Conservation (phyloP, 2,329 filamentous ascomycete genomes). For the Neoscytalidium dimidiatum region DNA sequence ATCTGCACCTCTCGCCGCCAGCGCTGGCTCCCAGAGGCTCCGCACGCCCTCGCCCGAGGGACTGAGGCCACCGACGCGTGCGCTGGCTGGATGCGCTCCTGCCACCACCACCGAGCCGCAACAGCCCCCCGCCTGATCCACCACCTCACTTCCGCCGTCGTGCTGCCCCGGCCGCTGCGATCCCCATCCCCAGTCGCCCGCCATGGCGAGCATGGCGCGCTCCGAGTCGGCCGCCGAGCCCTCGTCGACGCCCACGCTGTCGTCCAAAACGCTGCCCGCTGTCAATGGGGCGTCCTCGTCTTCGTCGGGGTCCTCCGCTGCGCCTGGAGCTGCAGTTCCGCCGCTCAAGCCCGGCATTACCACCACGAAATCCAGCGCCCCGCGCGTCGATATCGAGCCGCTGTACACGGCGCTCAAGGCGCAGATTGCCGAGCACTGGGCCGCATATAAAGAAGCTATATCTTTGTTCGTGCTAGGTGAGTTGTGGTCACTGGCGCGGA, state of each 20-base stretch:
- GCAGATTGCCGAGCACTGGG: slow-evolving; percentile 59
- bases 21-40: slow-evolving; percentile 9
- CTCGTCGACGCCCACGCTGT: slow-evolving; percentile 34
- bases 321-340: slow-evolving; percentile 21
- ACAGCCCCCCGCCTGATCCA: slow-evolving; percentile 25
- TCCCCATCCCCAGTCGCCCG: slow-evolving; percentile 12
- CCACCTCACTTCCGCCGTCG: slow-evolving; percentile 26
- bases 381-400: slow-evolving; percentile 64
- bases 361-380: slow-evolving; percentile 52
- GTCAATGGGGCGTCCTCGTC: slow-evolving; percentile 18
- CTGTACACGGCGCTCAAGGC: slow-evolving; percentile 63
- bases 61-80: slow-evolving; percentile 13
- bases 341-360: slow-evolving; percentile 41
- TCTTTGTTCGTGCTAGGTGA: slow-evolving; percentile 60
- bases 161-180: not conserved
- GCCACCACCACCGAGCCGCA: slow-evolving; percentile 28
- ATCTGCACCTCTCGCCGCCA: not conserved
- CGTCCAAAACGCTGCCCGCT: slow-evolving; percentile 35
- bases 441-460: slow-evolving; percentile 60
- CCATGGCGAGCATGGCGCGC: slow-evolving; percentile 41
- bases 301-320: not conserved
- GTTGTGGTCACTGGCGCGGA: slow-evolving; percentile 19
- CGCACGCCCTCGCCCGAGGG: slow-evolving; percentile 18
- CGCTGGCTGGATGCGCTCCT: slow-evolving; percentile 19
- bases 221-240: slow-evolving; percentile 39